Evolutionary conservation across 1,284 basidiomycete species (phyloP).

Genomic region (Cutaneotrichosporon spelunceum): DNA sequence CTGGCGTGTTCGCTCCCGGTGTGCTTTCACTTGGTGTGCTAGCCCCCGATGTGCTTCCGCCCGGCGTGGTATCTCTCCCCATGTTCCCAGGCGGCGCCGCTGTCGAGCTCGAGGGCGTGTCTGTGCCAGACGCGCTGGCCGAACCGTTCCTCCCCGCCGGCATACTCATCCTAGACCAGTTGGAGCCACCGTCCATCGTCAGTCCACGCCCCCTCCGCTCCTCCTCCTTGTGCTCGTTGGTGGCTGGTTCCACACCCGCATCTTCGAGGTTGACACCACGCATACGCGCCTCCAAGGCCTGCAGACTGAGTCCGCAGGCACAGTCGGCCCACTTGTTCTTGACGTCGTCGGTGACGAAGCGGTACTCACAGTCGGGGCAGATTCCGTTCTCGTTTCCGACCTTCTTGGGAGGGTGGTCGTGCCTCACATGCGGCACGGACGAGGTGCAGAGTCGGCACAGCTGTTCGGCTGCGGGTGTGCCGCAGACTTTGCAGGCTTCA

Average conservation of each 20-base stretch:
- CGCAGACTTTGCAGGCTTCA: conserved; percentile 26
- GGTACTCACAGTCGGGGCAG: conserved; percentile 30
- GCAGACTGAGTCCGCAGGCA: conserved; percentile 27
- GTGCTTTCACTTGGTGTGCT: too few relatives aligned
- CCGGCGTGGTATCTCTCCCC: too few relatives aligned
- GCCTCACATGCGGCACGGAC: conserved; percentile 29
- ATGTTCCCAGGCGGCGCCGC: too few relatives aligned
- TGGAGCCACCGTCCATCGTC: not conserved
- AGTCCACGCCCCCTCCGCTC: not conserved
- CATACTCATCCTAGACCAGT: not conserved
- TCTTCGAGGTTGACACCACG: conserved; percentile 13
- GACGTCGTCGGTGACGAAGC: conserved; percentile 26
- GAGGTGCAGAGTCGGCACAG: conserved; percentile 27
- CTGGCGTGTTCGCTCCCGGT: too few relatives aligned
- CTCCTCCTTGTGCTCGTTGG: not conserved
- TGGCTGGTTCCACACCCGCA: not conserved
- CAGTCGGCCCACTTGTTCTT: conserved; percentile 28
- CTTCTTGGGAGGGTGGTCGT: conserved; percentile 30
- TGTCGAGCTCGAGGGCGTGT: too few relatives aligned
- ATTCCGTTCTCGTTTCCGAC: conserved; percentile 33
- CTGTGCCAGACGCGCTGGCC: too few relatives aligned
- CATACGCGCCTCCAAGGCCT: conserved; percentile 27
- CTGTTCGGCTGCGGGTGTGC: conserved; percentile 17
- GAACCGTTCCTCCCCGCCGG: too few relatives aligned
- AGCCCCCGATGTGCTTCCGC: not conserved